These are phyloP conservation scores for Saccharomyces pastorianus DNA, from an alignment of 1,139 yeast genomes.

Conservation along the genomic window DNA sequence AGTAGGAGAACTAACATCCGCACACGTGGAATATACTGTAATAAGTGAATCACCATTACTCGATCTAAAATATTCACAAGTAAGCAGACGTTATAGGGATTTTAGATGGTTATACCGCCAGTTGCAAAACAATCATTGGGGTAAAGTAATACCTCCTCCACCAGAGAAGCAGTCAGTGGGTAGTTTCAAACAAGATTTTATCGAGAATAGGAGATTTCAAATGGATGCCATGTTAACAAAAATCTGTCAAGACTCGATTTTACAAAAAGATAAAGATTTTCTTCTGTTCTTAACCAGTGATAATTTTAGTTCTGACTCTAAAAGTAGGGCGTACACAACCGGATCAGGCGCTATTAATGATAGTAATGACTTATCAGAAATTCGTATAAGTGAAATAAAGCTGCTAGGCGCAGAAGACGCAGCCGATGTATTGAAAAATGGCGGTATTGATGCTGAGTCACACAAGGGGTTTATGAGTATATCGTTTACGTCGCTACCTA, in stretches of 20 bases:
- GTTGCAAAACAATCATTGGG: conserved; percentile 78
- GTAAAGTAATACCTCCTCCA: conserved; percentile 89
- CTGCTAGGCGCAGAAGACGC: conserved; percentile 31
- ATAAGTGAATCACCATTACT: conserved; percentile 41
- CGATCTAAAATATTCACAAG: conserved; percentile 31
- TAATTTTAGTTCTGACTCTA: conserved; percentile 57
- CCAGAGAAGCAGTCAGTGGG: conserved; percentile 94
- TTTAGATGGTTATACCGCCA: conserved; percentile 87
- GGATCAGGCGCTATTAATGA: conserved; percentile 47
- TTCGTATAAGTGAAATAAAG: conserved; percentile 29
- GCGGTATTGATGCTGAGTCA: conserved; percentile 29
- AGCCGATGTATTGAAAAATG: conserved; percentile 22
- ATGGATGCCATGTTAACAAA: conserved; percentile 79
- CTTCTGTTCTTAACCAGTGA: conserved; percentile 68
- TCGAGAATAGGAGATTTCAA: conserved; percentile 79
- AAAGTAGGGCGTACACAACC: conserved; percentile 50
- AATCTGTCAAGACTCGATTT: conserved; percentile 46
- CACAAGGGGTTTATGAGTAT: conserved; percentile 25
- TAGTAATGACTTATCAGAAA: conserved; percentile 38
- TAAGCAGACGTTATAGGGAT: conserved; percentile 73
- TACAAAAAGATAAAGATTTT: conserved; percentile 70
- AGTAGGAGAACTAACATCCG: conserved; percentile 81
- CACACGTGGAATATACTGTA: conserved; percentile 83
- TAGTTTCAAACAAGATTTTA: conserved; percentile 76
- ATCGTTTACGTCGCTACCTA: conserved; percentile 37